Conservation (phyloP, 2,329 filamentous ascomycete species). For the Diaporthe ampelina region DNA sequence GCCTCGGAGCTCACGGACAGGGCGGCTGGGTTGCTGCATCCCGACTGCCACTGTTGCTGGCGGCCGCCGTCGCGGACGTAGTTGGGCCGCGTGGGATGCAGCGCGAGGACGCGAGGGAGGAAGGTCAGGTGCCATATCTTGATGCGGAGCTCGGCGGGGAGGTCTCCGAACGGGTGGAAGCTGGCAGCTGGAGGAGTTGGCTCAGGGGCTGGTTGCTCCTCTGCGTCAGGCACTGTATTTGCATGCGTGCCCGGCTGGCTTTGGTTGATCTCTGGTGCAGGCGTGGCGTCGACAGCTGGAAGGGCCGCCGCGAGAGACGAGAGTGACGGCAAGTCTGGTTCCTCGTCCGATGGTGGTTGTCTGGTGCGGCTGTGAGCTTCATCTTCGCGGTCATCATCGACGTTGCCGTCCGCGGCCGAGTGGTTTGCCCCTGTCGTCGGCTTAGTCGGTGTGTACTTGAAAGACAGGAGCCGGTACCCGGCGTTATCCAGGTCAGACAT, state of each 20-base stretch:
- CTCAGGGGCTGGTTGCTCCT: not conserved
- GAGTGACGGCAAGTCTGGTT: constrained; percentile 27
- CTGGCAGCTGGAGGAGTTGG: not conserved
- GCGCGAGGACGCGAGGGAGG: constrained; percentile 51
- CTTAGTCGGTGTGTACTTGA: constrained; percentile 32
- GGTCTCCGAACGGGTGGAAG: constrained; percentile 49
- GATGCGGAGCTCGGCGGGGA: constrained; percentile 54
- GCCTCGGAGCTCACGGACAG: constrained; percentile 52
- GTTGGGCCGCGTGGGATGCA: constrained; percentile 50
- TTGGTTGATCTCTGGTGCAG: not conserved
- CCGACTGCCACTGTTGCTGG: constrained; percentile 49
- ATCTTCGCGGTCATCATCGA: not conserved
- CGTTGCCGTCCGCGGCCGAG: too few species aligned
- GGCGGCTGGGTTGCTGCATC: constrained; percentile 50
- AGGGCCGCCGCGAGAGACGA: constrained; percentile 31
- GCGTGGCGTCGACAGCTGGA: not conserved
- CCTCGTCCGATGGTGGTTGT: not conserved
- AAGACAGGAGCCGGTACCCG: constrained; percentile 38
- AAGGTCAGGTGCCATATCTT: constrained; percentile 53
- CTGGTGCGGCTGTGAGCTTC: not conserved
- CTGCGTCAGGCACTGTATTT: not conserved
- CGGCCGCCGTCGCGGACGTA: constrained; percentile 46
- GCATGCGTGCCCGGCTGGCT: not conserved
- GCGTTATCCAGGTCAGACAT: constrained; percentile 36
- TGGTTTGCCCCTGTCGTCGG: not conserved